Conservation (phyloP, 164 flowering plant genomes). For the Malania oleifera region DNA sequence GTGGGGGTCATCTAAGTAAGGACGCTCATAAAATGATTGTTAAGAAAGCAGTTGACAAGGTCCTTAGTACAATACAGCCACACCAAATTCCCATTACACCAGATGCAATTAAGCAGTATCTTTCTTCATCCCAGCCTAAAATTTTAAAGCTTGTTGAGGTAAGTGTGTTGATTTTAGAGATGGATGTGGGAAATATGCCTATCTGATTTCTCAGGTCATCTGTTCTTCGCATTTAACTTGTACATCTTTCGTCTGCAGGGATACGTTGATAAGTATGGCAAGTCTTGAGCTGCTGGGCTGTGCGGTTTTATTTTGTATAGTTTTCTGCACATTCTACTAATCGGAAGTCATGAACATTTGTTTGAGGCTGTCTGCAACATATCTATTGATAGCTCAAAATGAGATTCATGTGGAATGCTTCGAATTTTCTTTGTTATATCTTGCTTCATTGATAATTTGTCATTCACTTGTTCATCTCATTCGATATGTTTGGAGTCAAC, state of each 20-base stretch:
- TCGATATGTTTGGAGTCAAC: neutral
- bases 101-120: constrained; percentile 61
- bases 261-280: constrained; percentile 59
- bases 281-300: constrained; percentile 36
- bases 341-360: constrained; percentile 9
- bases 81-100: constrained; percentile 56
- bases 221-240: constrained; percentile 8
- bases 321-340: constrained; percentile 1
- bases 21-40: constrained; percentile 81
- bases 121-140: constrained; percentile 57
- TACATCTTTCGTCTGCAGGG: constrained; percentile 56
- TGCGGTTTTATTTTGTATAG: constrained; percentile 15
- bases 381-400: neutral
- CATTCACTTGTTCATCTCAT: neutral
- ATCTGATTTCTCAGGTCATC: neutral
- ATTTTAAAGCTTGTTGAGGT: constrained; percentile 85
- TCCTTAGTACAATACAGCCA: constrained; percentile 52
- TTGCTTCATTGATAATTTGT: neutral
- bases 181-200: neutral
- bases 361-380: constrained; percentile 1
- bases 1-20: constrained; percentile 65
- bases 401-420: neutral
- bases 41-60: constrained; percentile 81
- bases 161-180: constrained; percentile 15
- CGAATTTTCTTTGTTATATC: neutral